These are phyloP conservation scores for Azolla pinnata DNA, from an alignment of 75 land plant genomes.

Conservation along the genomic window DNA sequence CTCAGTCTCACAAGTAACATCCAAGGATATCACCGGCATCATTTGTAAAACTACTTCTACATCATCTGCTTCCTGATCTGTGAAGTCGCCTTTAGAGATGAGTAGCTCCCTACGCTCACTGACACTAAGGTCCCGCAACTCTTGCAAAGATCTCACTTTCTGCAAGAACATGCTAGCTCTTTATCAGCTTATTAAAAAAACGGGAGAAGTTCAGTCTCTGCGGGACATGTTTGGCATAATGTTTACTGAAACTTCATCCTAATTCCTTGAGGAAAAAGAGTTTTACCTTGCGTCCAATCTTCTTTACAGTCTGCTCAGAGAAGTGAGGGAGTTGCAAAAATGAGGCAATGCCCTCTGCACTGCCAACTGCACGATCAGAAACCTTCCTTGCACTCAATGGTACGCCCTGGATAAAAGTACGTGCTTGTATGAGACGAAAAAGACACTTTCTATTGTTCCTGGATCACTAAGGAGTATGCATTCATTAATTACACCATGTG, in stretches of 20 bases:
- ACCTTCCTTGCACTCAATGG: constrained; percentile 73
- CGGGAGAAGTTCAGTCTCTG: too few relatives aligned
- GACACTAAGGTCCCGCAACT: constrained; percentile 41
- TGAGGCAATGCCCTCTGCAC: constrained; percentile 87
- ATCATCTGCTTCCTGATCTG: constrained; percentile 46
- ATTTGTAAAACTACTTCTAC: constrained; percentile 74
- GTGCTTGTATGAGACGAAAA: too few relatives aligned
- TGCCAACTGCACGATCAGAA: constrained; percentile 55
- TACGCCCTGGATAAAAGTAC: too few relatives aligned
- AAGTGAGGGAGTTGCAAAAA: constrained; percentile 76
- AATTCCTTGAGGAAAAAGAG: background rate
- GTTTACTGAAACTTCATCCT: background rate
- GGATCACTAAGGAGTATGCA: too few relatives aligned
- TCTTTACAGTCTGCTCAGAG: constrained; percentile 55
- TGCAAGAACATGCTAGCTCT: constrained; percentile 14
- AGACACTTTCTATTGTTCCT: too few relatives aligned
- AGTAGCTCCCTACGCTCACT: constrained; percentile 65
- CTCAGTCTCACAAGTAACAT: constrained; percentile 86
- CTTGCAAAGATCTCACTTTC: constrained; percentile 77
- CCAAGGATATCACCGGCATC: constrained; percentile 67
- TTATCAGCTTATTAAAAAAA: too few relatives aligned
- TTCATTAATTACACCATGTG: too few relatives aligned
- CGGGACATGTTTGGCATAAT: background rate
- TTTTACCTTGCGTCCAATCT: constrained; percentile 64
- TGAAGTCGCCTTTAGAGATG: constrained; percentile 23